These are phyloP conservation scores for Ascochyta pisi DNA, from an alignment of 2,329 filamentous ascomycete species.

Conservation along the genomic window DNA sequence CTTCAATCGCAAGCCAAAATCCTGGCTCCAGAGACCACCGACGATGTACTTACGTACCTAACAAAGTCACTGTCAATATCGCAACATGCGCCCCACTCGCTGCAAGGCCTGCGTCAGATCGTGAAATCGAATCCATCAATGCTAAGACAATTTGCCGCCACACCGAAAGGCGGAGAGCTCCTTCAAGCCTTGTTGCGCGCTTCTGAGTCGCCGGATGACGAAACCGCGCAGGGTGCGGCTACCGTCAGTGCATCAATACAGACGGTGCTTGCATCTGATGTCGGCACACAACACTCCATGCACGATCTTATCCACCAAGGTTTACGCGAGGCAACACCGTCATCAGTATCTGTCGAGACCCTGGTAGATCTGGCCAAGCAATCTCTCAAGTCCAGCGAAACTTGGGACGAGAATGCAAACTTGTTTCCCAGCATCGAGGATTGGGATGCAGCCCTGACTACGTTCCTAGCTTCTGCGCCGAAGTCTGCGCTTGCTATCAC, in stretches of 20 bases:
- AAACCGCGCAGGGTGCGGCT: constrained; percentile 55
- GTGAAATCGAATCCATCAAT: constrained; percentile 50
- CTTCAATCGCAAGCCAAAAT: constrained; percentile 43
- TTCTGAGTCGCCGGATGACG: constrained; percentile 60
- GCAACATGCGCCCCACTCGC: constrained; percentile 40
- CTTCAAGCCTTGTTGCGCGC: constrained; percentile 61
- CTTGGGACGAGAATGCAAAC: constrained; percentile 46
- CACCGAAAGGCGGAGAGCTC: constrained; percentile 57
- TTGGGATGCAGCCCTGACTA: constrained; percentile 70
- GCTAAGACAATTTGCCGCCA: constrained; percentile 53
- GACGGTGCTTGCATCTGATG: constrained; percentile 46
- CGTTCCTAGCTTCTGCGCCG: constrained; percentile 61
- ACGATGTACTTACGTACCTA: constrained; percentile 48
- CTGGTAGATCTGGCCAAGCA: constrained; percentile 63
- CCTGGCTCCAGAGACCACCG: constrained; percentile 46
- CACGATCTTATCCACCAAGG: constrained; percentile 61
- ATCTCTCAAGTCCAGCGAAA: constrained; percentile 47
- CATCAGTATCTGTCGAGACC: constrained; percentile 59
- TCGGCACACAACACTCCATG: constrained; percentile 53
- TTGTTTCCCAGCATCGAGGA: constrained; percentile 68
- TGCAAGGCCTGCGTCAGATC: constrained; percentile 57
- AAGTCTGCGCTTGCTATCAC: constrained; percentile 75
- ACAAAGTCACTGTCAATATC: constrained; percentile 49
- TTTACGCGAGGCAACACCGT: constrained; percentile 54
- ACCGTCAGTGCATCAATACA: constrained; percentile 49